Percentiles rank a stretch among this genome's conserved stretches.
Conservation (phyloP, 768 basidiomycete species). For the Trametes cingulata region DNA sequence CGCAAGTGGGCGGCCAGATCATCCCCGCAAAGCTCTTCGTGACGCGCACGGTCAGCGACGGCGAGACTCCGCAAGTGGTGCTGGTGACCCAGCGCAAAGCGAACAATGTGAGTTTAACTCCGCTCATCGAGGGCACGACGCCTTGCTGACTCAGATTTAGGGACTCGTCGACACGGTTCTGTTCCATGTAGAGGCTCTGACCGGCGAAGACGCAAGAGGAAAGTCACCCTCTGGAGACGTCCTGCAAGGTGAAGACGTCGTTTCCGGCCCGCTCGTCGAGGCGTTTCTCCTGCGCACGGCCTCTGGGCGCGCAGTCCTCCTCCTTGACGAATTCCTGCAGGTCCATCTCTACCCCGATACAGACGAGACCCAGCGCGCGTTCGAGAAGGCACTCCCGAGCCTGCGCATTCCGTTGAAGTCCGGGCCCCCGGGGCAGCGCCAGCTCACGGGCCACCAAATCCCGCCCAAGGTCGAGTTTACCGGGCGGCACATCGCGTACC, state of each 20-base stretch:
- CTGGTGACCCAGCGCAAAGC: constrained; percentile 62
- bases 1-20: constrained; percentile 53
- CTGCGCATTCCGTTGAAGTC: constrained; percentile 61
- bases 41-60: constrained; percentile 48
- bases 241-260: constrained; percentile 61
- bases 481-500: constrained; percentile 50
- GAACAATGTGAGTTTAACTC: constrained; percentile 52
- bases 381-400: constrained; percentile 44
- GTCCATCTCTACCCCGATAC: constrained; percentile 70
- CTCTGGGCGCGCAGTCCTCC: constrained; percentile 51
- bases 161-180: constrained; percentile 67
- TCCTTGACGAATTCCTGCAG: constrained; percentile 76
- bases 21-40: constrained; percentile 64
- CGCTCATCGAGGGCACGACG: neutral
- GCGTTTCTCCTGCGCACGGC: constrained; percentile 51
- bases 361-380: constrained; percentile 41
- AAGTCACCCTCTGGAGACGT: constrained; percentile 36
- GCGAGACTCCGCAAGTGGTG: constrained; percentile 54
- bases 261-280: constrained; percentile 60
- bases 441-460: constrained; percentile 61
- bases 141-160: constrained; percentile 34
- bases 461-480: constrained; percentile 43
- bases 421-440: constrained; percentile 41
- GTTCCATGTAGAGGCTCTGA: constrained; percentile 78
- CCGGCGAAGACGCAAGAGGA: constrained; percentile 56